Percentiles rank a stretch among this genome's conserved stretches.
Conservation (phyloP, 208 protist species). For the Herpetomonas samuelpessoai region DNA sequence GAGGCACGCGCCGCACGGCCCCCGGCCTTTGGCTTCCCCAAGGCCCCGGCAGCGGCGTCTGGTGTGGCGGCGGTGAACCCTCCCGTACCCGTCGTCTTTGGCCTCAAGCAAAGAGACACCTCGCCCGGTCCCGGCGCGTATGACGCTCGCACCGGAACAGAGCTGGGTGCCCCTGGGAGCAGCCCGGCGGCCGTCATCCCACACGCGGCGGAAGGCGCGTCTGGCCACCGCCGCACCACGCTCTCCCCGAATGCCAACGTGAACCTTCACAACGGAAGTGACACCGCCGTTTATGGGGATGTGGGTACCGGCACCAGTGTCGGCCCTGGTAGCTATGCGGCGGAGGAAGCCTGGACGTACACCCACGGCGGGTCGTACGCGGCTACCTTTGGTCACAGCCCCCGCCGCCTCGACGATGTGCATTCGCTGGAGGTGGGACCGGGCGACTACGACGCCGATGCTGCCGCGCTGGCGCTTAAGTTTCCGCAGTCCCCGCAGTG, state of each 20-base stretch:
- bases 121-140: slow-evolving; percentile 17
- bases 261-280: not conserved
- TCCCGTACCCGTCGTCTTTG: not conserved
- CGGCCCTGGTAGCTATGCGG: slow-evolving; percentile 26
- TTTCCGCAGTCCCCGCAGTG: slow-evolving; percentile 21
- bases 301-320: slow-evolving; percentile 13
- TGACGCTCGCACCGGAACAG: slow-evolving; percentile 2
- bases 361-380: slow-evolving; percentile 14
- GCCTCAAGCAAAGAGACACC: slow-evolving; percentile 16
- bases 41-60: slow-evolving; percentile 16
- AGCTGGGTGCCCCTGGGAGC: slow-evolving; percentile 3
- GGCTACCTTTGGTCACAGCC: slow-evolving; percentile 14
- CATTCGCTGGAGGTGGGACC: slow-evolving; percentile 14
- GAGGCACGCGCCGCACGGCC: slow-evolving; percentile 6
- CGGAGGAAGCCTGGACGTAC: slow-evolving; percentile 12
- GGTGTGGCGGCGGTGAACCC: not conserved
- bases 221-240: too few relatives aligned
- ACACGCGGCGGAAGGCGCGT: too few relatives aligned
- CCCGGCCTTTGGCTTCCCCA: slow-evolving; percentile 13
- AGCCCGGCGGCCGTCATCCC: slow-evolving; percentile 5
- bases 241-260: too few relatives aligned
- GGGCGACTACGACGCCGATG: slow-evolving; percentile 22
- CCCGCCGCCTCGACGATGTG: not conserved
- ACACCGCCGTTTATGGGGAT: slow-evolving; percentile 2
- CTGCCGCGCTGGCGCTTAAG: slow-evolving; percentile 6